Conservation (phyloP, 495 filamentous ascomycete genomes). For the Aspergillus mulundensis region DNA sequence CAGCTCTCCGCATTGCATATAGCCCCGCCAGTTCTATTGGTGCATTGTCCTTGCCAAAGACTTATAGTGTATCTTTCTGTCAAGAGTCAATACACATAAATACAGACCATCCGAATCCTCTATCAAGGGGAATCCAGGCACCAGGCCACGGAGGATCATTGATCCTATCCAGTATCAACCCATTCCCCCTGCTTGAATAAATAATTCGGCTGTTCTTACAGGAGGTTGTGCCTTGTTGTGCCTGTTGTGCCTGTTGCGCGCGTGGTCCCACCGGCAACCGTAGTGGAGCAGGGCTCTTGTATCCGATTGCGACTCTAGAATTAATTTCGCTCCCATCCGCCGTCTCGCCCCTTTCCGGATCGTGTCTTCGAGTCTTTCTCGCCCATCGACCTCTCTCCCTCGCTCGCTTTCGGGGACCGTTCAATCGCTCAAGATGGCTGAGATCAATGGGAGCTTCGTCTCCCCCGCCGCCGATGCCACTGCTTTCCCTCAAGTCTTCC, state of each 20-base stretch:
- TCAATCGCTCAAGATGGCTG: constrained; percentile 47
- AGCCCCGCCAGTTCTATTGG: background rate
- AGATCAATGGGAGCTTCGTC: constrained; percentile 65
- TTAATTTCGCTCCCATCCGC: constrained; percentile 1
- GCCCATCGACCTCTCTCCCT: constrained; percentile 12
- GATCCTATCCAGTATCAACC: background rate
- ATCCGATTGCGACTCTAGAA: background rate
- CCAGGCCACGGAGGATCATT: constrained; percentile 2
- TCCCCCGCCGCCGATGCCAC: constrained; percentile 71
- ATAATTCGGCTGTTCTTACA: background rate
- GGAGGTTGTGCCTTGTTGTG: background rate
- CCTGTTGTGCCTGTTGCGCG: no score
- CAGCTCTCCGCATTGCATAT: background rate
- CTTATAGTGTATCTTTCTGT: background rate
- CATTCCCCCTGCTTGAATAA: background rate
- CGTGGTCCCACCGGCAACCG: background rate
- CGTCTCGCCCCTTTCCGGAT: constrained; percentile 5
- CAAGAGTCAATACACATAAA: background rate
- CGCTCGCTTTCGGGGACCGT: constrained; percentile 19
- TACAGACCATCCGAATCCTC: background rate
- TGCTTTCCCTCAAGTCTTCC: constrained; percentile 44
- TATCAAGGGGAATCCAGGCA: background rate
- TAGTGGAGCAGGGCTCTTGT: background rate
- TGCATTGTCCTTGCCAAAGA: background rate
- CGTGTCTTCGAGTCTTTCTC: background rate